Evolutionary conservation across 805 yeast species (phyloP).

Genomic region (Suhomyces emberorum): DNA sequence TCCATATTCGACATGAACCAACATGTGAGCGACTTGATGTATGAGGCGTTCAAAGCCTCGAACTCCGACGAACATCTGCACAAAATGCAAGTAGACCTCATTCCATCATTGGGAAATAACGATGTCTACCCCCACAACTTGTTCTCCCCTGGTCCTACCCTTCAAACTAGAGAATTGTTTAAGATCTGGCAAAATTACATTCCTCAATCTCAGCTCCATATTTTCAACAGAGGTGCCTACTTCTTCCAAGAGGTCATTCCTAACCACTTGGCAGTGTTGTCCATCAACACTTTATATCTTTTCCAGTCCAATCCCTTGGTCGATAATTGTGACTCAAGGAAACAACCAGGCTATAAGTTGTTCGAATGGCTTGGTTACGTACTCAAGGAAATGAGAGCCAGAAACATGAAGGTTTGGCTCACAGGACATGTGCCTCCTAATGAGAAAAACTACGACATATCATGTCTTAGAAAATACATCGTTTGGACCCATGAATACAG

Average conservation of each 20-base stretch:
- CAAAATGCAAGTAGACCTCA: slow-evolving; percentile 42
- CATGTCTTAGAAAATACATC: slow-evolving; percentile 71
- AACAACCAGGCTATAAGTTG: slow-evolving; percentile 77
- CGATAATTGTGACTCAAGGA: slow-evolving; percentile 68
- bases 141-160: slow-evolving; percentile 84
- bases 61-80: slow-evolving; percentile 40
- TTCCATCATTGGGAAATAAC: slow-evolving; percentile 81
- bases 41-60: slow-evolving; percentile 43
- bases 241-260: slow-evolving; percentile 79
- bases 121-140: slow-evolving; percentile 88
- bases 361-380: slow-evolving; percentile 76
- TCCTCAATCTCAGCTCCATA: slow-evolving; percentile 74
- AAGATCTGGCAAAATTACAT: slow-evolving; percentile 70
- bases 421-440: slow-evolving; percentile 89
- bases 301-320: slow-evolving; percentile 78
- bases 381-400: slow-evolving; percentile 64
- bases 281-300: slow-evolving; percentile 73
- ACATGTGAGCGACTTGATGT: slow-evolving; percentile 50
- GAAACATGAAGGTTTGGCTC: slow-evolving; percentile 83
- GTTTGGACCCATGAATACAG: slow-evolving; percentile 83
- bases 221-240: slow-evolving; percentile 72
- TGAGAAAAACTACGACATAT: slow-evolving; percentile 68
- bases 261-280: slow-evolving; percentile 68
- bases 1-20: slow-evolving; percentile 70
- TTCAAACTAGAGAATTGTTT: slow-evolving; percentile 75